Percentiles rank a stretch among this genome's conserved stretches.
phyloP scores from a whole-genome alignment of 2,329 filamentous ascomycete genomes.

The Hypoxylon sp. region DNA sequence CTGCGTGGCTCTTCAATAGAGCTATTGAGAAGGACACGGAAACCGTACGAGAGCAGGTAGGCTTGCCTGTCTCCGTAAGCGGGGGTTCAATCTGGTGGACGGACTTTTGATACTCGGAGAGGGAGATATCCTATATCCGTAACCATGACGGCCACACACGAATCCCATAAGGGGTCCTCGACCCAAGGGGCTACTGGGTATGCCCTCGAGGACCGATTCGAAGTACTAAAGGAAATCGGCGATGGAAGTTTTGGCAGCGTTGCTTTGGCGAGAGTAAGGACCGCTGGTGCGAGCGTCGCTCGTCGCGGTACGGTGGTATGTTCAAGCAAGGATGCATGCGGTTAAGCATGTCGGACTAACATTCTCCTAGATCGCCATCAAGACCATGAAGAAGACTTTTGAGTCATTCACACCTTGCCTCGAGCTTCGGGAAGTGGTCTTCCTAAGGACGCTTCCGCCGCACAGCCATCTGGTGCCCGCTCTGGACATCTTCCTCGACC shows the following conservation, averaged over 20 bases:
- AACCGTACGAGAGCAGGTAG: conserved; percentile 37
- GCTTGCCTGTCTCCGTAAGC: conserved; percentile 39
- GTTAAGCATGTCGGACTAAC: conserved; percentile 15
- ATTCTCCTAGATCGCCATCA: conserved; percentile 83
- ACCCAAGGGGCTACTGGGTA: conserved; percentile 56
- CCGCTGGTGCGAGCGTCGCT: conserved; percentile 86
- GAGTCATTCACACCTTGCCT: conserved; percentile 90
- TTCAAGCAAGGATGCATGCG: conserved; percentile 34
- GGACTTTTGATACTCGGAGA: conserved; percentile 15
- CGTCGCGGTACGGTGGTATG: conserved; percentile 91
- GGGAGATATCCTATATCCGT: conserved; percentile 29
- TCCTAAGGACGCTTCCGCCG: conserved; percentile 84
- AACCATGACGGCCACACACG: conserved; percentile 80
- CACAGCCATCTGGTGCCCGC: conserved; percentile 96
- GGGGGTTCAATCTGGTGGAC: conserved; percentile 18
- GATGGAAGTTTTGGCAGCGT: conserved; percentile 99
- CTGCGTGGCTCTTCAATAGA: conserved; percentile 50
- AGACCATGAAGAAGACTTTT: conserved; percentile 99
- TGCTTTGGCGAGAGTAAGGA: conserved; percentile 87
- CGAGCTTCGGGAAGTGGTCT: conserved; percentile 96
- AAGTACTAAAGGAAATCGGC: conserved; percentile 96
- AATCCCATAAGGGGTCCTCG: conserved; percentile 73
- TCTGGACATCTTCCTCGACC: conserved; percentile 97
- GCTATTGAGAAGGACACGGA: conserved; percentile 41
- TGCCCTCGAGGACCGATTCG: conserved; percentile 91